A percentile compares a stretch with the other conserved stretches of the same genome.
These are phyloP conservation scores for Petrea volubilis DNA, from an alignment of 257 asterid species.

Conservation along the genomic window DNA sequence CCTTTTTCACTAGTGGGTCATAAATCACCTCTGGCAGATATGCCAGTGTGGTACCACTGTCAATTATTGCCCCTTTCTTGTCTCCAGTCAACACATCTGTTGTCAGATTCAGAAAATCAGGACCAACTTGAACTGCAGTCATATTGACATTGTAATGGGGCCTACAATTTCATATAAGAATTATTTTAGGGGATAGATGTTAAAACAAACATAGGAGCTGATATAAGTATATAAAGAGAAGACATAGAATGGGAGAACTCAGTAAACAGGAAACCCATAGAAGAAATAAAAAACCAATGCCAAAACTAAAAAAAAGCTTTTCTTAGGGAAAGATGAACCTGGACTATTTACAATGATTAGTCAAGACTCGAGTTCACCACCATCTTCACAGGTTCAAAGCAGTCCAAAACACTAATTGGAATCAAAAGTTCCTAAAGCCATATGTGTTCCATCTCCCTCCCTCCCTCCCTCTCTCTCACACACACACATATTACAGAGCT, in stretches of 20 bases:
- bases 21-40: constrained; percentile 88
- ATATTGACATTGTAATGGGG: constrained; percentile 97
- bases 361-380: constrained; percentile 1
- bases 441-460: too few relatives aligned
- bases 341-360: constrained; percentile 10
- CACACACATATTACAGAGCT: background rate
- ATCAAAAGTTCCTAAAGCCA: background rate
- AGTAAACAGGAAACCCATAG: background rate
- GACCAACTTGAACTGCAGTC: constrained; percentile 88
- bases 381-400: background rate
- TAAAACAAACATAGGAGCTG: constrained; percentile 2
- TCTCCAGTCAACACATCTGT: constrained; percentile 57
- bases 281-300: background rate
- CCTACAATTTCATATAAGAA: constrained; percentile 44
- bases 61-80: constrained; percentile 85
- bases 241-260: background rate
- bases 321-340: constrained; percentile 5
- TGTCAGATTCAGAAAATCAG: constrained; percentile 63
- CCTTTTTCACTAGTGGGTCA: constrained; percentile 74
- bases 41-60: constrained; percentile 98
- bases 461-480: too few relatives aligned
- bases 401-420: background rate
- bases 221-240: constrained; percentile 12
- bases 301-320: background rate
- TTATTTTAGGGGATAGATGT: constrained; percentile 1